These are phyloP conservation scores for Oxytropis ochrocephala DNA, from an alignment of 306 rosid species.

Conservation along the genomic window DNA sequence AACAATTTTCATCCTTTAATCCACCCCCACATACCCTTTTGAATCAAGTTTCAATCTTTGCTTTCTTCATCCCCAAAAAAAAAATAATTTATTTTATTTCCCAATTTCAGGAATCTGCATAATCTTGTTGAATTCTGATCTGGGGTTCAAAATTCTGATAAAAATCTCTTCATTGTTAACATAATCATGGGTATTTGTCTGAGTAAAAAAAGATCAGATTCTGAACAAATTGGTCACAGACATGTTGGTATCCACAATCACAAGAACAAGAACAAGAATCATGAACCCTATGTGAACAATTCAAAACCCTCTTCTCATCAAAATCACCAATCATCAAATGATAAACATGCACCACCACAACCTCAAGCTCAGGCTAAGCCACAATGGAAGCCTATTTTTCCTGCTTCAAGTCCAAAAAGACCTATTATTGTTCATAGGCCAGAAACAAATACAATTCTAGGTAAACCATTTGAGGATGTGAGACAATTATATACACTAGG, in stretches of 20 bases:
- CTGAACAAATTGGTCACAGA: slow-evolving; percentile 31
- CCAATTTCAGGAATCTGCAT: neutral
- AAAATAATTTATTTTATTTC: neutral
- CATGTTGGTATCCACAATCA: slow-evolving; percentile 23
- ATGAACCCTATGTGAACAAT: slow-evolving; percentile 37
- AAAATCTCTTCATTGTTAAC: neutral
- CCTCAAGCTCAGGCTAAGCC: neutral
- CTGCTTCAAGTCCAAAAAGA: slow-evolving; percentile 34
- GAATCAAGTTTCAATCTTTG: slow-evolving; percentile 11
- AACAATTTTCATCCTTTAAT: neutral
- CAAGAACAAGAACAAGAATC: slow-evolving; percentile 15
- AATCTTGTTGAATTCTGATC: neutral
- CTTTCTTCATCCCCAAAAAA: neutral
- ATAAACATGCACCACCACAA: slow-evolving; percentile 17
- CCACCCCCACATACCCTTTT: neutral
- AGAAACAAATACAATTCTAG: slow-evolving; percentile 55
- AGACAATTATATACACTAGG: slow-evolving; percentile 51
- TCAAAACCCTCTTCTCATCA: slow-evolving; percentile 32
- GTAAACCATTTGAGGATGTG: slow-evolving; percentile 70
- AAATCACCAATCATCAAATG: slow-evolving; percentile 28
- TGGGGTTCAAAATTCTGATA: neutral
- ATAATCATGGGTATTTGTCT: slow-evolving; percentile 60
- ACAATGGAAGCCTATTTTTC: slow-evolving; percentile 25
- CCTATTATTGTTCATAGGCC: slow-evolving; percentile 13
- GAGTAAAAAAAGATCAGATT: slow-evolving; percentile 38